Percentiles rank a stretch among this genome's conserved stretches.
These are phyloP conservation scores for Leishmania turanica DNA, from an alignment of 208 protist species.

Conservation along the genomic window DNA sequence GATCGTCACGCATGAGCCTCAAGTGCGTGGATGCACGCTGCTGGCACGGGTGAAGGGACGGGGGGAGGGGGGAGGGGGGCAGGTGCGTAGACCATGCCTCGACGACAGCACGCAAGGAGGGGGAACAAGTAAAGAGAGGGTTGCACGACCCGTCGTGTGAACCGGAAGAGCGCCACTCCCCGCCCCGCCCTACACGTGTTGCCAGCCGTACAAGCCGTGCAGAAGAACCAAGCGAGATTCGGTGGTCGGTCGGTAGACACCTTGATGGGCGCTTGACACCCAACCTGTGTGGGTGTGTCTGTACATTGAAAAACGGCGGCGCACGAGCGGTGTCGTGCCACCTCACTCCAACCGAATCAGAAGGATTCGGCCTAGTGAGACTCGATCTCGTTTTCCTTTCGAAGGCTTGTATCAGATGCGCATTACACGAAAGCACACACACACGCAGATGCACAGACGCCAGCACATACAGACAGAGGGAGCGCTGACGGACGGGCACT, in stretches of 20 bases:
- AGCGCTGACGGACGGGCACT: not conserved
- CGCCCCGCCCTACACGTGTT: not conserved
- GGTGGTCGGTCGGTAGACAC: not conserved
- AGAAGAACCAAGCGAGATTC: not conserved
- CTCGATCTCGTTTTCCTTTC: not conserved
- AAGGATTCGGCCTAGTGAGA: not conserved
- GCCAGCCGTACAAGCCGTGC: not conserved
- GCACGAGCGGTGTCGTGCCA: not conserved
- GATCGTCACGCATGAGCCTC: not conserved
- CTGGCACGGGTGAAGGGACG: not conserved
- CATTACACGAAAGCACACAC: slow-evolving; percentile 1
- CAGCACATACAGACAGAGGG: no score
- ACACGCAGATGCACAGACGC: not conserved
- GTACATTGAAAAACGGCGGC: not conserved
- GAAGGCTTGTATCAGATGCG: not conserved
- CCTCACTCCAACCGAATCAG: not conserved
- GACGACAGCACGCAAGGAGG: not conserved
- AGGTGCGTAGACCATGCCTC: no score
- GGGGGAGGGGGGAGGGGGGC: no score
- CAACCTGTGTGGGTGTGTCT: not conserved
- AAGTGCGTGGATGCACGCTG: not conserved
- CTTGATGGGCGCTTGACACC: not conserved
- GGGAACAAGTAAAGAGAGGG: not conserved
- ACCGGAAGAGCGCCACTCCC: not conserved
- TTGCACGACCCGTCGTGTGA: not conserved